Evolutionary conservation across 2,329 filamentous ascomycete species (phyloP).

Genomic region (Clarireedia paspali): DNA sequence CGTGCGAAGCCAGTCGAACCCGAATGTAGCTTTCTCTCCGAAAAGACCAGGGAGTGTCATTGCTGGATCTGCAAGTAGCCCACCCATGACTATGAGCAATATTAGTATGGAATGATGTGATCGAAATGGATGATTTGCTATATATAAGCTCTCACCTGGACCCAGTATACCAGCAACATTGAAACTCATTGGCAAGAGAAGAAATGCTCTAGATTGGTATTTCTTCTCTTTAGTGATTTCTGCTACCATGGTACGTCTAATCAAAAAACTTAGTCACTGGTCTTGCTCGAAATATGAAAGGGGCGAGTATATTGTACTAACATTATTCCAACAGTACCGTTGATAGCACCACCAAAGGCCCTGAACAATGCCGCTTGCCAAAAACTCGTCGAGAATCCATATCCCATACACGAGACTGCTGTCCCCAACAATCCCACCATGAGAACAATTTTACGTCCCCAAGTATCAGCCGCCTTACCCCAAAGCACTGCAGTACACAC

Average conservation of each 20-base stretch:
- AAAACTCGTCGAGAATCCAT: constrained; percentile 58
- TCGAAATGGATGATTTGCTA: neutral
- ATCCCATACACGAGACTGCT: constrained; percentile 50
- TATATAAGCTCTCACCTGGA: constrained; percentile 44
- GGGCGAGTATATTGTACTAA: constrained; percentile 36
- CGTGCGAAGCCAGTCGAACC: constrained; percentile 28
- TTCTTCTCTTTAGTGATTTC: constrained; percentile 64
- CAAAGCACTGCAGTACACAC: constrained; percentile 77
- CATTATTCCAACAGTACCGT: constrained; percentile 68
- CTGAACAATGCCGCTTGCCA: constrained; percentile 70
- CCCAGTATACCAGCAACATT: constrained; percentile 44
- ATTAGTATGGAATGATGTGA: constrained; percentile 2
- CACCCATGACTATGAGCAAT: constrained; percentile 28
- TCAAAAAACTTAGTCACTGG: neutral
- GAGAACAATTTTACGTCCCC: constrained; percentile 72
- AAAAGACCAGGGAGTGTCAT: constrained; percentile 27
- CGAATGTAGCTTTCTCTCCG: constrained; percentile 31
- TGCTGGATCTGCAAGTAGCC: constrained; percentile 36
- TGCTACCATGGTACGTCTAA: constrained; percentile 60
- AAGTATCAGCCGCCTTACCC: constrained; percentile 60
- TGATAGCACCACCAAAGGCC: constrained; percentile 66
- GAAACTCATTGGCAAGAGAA: constrained; percentile 53
- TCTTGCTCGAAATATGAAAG: neutral
- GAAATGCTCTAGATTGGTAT: constrained; percentile 38
- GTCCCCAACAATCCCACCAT: constrained; percentile 68